phyloP scores from a whole-genome alignment of 305 asterid species.

The Fraxinus ornus region DNA sequence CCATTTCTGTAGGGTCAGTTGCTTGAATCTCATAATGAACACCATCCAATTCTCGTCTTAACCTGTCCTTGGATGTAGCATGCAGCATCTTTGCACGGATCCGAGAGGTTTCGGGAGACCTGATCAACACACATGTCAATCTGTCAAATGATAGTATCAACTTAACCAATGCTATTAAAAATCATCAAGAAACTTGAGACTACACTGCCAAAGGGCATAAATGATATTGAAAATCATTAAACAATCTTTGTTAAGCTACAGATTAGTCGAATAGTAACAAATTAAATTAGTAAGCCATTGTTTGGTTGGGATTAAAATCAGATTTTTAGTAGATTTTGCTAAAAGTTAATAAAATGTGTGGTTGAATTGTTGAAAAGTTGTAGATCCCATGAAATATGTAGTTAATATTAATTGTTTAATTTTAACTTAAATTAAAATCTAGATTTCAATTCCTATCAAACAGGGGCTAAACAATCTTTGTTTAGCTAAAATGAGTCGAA shows the following conservation, averaged over 20 bases:
- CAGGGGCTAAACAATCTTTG: neutral
- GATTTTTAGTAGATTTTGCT: too few species aligned
- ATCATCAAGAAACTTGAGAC: neutral
- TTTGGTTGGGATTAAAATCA: neutral
- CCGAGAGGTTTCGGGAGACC: constrained; percentile 41
- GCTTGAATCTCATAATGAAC: constrained; percentile 45
- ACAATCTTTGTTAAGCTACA: neutral
- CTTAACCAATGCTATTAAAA: neutral
- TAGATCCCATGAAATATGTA: neutral
- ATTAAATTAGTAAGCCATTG: neutral
- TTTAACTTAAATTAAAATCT: too few species aligned
- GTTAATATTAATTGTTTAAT: too few species aligned
- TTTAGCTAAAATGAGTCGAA: neutral
- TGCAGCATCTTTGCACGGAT: constrained; percentile 42
- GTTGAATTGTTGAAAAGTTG: neutral
- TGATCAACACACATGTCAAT: constrained; percentile 10
- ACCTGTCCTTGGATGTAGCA: constrained; percentile 35
- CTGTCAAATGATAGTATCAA: neutral
- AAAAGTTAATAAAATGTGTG: too few species aligned
- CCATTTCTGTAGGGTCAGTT: constrained; percentile 40
- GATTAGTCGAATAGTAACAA: neutral
- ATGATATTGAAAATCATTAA: neutral
- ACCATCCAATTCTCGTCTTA: constrained; percentile 32
- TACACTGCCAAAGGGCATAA: neutral
- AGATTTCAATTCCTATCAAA: neutral